phyloP scores from a whole-genome alignment of 2,329 filamentous ascomycete genomes.

The Aspergillus sergii region DNA sequence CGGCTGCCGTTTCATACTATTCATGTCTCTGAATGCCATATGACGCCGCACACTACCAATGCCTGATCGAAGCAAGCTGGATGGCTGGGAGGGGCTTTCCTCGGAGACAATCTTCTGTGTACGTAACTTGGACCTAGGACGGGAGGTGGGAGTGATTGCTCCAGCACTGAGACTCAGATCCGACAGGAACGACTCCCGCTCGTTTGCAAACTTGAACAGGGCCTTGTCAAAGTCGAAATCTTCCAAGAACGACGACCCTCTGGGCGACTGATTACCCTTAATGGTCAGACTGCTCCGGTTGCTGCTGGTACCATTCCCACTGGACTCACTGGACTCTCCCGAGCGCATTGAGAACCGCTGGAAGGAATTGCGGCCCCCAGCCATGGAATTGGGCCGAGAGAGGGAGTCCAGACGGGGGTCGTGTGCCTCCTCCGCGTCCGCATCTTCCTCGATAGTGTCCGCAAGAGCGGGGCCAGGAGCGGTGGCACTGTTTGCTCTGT shows the following conservation, averaged over 20 bases:
- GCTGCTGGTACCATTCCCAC: conserved; percentile 55
- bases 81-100: conserved; percentile 56
- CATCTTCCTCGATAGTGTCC: conserved; percentile 64
- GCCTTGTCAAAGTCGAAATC: conserved; percentile 95
- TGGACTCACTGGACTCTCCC: conserved; percentile 43
- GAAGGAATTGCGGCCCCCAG: conserved; percentile 40
- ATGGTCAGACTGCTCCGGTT: conserved; percentile 68
- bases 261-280: conserved; percentile 43
- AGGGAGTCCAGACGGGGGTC: conserved; percentile 30
- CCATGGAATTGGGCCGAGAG: conserved; percentile 44
- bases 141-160: conserved; percentile 67
- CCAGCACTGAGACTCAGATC: conserved; percentile 89
- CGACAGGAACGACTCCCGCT: conserved; percentile 89
- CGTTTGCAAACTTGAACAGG: conserved; percentile 90
- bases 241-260: conserved; percentile 48
- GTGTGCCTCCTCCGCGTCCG: conserved; percentile 56
- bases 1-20: conserved; percentile 85
- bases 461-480: conserved; percentile 46
- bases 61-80: conserved; percentile 56
- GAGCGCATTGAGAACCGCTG: conserved; percentile 53
- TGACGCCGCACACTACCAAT: conserved; percentile 88
- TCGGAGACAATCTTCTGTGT: conserved; percentile 80
- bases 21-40: conserved; percentile 93
- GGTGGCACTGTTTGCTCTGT: conserved; percentile 39
- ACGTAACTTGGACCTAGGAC: conserved; percentile 75